These are phyloP conservation scores for Azolla pinnata DNA, from an alignment of 75 land plant species.

Conservation along the genomic window DNA sequence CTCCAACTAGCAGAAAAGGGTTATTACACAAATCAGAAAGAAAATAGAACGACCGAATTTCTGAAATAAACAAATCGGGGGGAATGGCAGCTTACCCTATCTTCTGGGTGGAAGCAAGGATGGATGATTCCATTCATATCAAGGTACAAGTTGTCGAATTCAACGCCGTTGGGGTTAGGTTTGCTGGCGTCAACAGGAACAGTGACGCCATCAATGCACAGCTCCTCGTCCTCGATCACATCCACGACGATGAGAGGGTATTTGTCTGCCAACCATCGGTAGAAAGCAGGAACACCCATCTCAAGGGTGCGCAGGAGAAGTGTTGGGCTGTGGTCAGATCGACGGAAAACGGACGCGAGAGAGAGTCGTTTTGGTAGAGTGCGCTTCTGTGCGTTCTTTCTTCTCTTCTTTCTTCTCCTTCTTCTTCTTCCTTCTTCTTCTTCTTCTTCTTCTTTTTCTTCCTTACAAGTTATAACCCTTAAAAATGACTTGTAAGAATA, in stretches of 20 bases:
- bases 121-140: slow-evolving; percentile 71
- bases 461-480: no score
- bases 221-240: slow-evolving; percentile 39
- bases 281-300: slow-evolving; percentile 75
- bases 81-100: slow-evolving; percentile 18
- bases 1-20: no score
- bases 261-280: slow-evolving; percentile 56
- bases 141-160: slow-evolving; percentile 63
- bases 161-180: slow-evolving; percentile 51
- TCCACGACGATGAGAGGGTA: slow-evolving; percentile 51
- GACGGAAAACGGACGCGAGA: no score
- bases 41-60: neutral
- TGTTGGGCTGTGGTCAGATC: no score
- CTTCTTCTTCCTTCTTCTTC: no score
- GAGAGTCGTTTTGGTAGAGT: no score
- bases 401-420: no score
- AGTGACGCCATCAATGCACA: slow-evolving; percentile 11
- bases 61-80: neutral
- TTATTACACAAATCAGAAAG: no score
- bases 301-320: no score
- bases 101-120: slow-evolving; percentile 74
- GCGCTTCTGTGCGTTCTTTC: no score
- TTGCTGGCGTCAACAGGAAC: slow-evolving; percentile 28
- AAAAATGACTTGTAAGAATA: neutral
- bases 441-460: no score